These are phyloP conservation scores for Fusarium graminum DNA, from an alignment of 2,329 filamentous ascomycete genomes.

Conservation along the genomic window DNA sequence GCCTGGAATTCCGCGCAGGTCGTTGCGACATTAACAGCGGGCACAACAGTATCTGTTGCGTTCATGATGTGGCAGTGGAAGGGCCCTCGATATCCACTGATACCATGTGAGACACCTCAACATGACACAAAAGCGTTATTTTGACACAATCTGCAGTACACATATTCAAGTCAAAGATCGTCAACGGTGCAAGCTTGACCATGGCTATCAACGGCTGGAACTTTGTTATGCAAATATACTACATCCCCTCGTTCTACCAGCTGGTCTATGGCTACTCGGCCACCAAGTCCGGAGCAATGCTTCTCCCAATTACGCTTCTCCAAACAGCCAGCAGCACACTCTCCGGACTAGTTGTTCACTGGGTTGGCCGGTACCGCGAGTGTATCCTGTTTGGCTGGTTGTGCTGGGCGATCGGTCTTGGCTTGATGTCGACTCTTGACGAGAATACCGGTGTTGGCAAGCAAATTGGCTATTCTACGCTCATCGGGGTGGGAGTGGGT, in stretches of 20 bases:
- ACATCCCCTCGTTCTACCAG: constrained; percentile 62
- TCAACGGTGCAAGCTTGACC: constrained; percentile 67
- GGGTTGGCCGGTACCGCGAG: constrained; percentile 65
- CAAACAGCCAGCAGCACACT: constrained; percentile 62
- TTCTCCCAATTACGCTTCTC: constrained; percentile 59
- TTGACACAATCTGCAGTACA: constrained; percentile 53
- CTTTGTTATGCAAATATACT: constrained; percentile 68
- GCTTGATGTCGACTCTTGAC: constrained; percentile 65
- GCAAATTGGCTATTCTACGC: constrained; percentile 66
- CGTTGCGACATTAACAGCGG: constrained; percentile 66
- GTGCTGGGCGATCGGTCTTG: constrained; percentile 65
- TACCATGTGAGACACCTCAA: constrained; percentile 54
- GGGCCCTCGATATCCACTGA: constrained; percentile 61
- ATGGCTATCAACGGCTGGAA: constrained; percentile 72
- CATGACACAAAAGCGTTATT: fast-evolving
- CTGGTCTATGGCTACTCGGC: constrained; percentile 60
- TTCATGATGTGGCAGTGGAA: constrained; percentile 68
- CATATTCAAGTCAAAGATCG: constrained; percentile 66
- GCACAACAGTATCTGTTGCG: constrained; percentile 58
- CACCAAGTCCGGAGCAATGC: constrained; percentile 58
- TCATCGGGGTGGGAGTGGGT: constrained; percentile 65
- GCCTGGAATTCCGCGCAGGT: constrained; percentile 68
- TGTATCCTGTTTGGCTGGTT: constrained; percentile 67
- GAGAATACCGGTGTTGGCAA: constrained; percentile 62
- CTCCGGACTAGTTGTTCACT: constrained; percentile 66